These are phyloP conservation scores for Vitis amurensis DNA, from an alignment of 164 flowering plant genomes.

Conservation along the genomic window DNA sequence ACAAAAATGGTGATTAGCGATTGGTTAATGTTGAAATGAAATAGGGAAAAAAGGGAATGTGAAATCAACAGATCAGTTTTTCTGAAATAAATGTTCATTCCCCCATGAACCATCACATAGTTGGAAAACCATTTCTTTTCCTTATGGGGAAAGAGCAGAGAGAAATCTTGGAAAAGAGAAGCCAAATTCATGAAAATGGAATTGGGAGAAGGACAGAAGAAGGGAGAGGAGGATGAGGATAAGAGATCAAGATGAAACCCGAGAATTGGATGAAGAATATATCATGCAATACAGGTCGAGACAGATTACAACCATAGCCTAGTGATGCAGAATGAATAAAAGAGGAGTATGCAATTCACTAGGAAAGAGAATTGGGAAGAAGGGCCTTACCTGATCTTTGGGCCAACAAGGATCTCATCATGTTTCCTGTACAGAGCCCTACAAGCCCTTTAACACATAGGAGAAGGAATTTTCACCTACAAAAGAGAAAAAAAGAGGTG, in stretches of 20 bases:
- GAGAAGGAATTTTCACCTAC: constrained; percentile 1
- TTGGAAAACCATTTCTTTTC: neutral
- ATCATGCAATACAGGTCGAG: too few species aligned
- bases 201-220: too few species aligned
- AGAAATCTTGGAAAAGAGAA: too few species aligned
- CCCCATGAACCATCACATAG: neutral
- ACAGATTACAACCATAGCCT: too few species aligned
- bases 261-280: too few species aligned
- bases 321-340: neutral
- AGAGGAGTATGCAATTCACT: neutral
- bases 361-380: neutral
- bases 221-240: too few species aligned
- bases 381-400: constrained; percentile 12
- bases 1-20: neutral
- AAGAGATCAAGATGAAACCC: too few species aligned
- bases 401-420: constrained; percentile 6
- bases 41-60: neutral
- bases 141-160: too few species aligned
- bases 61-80: neutral
- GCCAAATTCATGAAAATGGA: too few species aligned
- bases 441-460: constrained; percentile 10
- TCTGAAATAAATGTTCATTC: neutral
- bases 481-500: neutral
- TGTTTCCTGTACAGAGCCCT: neutral
- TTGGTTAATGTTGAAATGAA: neutral